Evolutionary conservation across 1,139 yeast genomes (phyloP), one percentile per base, ranked within the genome.

Genomic region (Saccharomyces hybrid): DNA sequence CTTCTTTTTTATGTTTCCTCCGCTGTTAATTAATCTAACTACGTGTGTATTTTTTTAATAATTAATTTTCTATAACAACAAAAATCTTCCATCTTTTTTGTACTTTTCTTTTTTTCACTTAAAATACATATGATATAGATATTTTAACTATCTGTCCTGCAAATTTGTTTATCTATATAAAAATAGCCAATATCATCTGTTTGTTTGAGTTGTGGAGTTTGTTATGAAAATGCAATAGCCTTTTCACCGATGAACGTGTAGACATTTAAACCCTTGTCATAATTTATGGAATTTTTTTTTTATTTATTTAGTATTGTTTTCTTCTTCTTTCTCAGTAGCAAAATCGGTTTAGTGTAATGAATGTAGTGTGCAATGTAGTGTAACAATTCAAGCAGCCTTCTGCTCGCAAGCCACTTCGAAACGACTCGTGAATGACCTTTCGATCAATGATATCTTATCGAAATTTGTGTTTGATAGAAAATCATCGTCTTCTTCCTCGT

Each of bases 401-500:
- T 38, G 42, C 42, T 38, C 42, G 7, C 42, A 38, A 16, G 42
- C 42, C 25, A 38, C 42, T 8, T 38, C 42, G 5, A 38, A 38
- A 38, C 42, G 42, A 38, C 23, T 38, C 25, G 42, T 38, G 11
- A 38, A 38, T 4, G 42, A 38, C 13, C 42, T 38, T 16, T 38
- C 42, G 42, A 38, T 38, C n/a, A 38, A 16, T 38, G 42, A 38
- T 38, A 38, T 38, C 23, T 38, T 38, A 16, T 38, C 42, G 3
- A 8, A 38, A 11, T 38, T 64, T 66, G 9, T 58, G 6, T 28
- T 29, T 2, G 28, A 29, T 32, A 54, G 50, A 20, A 55, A 53
- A 46, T 52, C 54, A 25, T 49, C 49, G 9, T 59, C 56, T 20
- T 59, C 53, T 16, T 58, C 61, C 29, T 46, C 46, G 23, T 16